These are phyloP conservation scores for Yarrowia sp. DNA, from an alignment of 805 yeast species.

Conservation along the genomic window DNA sequence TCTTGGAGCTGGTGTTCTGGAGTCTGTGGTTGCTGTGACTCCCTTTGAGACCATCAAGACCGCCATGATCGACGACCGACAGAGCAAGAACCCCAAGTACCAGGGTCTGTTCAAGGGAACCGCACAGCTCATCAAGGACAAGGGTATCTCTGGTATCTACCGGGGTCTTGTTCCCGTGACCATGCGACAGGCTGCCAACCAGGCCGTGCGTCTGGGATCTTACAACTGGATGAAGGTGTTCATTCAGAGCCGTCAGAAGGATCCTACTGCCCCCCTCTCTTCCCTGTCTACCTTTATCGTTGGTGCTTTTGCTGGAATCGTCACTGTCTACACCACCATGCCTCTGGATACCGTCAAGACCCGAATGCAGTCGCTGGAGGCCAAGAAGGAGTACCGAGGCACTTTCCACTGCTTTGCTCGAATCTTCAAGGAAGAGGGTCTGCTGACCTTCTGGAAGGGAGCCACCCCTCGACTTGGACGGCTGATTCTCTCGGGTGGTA, in stretches of 20 bases:
- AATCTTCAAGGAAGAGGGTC: constrained; percentile 86
- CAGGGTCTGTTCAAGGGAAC: constrained; percentile 68
- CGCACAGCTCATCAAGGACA: constrained; percentile 68
- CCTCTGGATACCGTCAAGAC: constrained; percentile 96
- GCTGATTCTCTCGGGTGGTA: constrained; percentile 92
- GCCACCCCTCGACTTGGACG: constrained; percentile 97
- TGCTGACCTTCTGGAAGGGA: constrained; percentile 94
- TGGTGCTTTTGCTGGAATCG: constrained; percentile 88
- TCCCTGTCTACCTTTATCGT: constrained; percentile 82
- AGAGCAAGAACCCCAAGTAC: constrained; percentile 76
- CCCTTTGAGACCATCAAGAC: constrained; percentile 98
- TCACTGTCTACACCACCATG: constrained; percentile 93
- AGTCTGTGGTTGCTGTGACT: constrained; percentile 91
- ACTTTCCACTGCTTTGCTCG: constrained; percentile 83
- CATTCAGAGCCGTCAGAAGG: constrained; percentile 73
- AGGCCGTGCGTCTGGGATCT: constrained; percentile 92
- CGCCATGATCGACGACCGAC: constrained; percentile 92
- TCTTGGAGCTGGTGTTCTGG: constrained; percentile 94
- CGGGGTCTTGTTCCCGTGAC: constrained; percentile 93
- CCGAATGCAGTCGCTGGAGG: constrained; percentile 92
- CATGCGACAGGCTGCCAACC: constrained; percentile 93
- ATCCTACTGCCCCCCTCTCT: constrained; percentile 75
- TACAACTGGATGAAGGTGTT: constrained; percentile 85
- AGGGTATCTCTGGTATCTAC: constrained; percentile 84
- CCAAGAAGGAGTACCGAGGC: constrained; percentile 70